These are phyloP conservation scores for Penicillium longicatenatum DNA, from an alignment of 495 filamentous ascomycete genomes.

Conservation along the genomic window DNA sequence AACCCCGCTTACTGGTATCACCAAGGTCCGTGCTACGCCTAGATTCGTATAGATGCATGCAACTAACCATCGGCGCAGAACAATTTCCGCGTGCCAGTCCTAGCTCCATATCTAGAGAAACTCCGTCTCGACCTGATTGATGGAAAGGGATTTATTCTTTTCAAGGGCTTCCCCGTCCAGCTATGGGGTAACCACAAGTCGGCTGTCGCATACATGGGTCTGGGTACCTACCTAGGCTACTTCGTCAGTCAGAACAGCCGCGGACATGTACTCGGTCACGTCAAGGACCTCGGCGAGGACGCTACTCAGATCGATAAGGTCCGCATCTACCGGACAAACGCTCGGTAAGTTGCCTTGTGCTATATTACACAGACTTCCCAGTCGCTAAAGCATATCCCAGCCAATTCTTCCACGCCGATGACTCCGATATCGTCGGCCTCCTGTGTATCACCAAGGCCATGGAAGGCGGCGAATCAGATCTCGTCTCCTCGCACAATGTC, in stretches of 20 bases:
- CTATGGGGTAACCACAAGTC: slow-evolving; percentile 73
- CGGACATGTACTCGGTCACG: slow-evolving; percentile 83
- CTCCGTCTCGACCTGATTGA: slow-evolving; percentile 70
- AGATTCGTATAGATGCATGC: not conserved
- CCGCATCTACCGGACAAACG: slow-evolving; percentile 83
- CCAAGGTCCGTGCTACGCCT: slow-evolving; percentile 43
- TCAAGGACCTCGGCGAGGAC: slow-evolving; percentile 83
- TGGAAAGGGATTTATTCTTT: slow-evolving; percentile 82
- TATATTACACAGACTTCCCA: too few species aligned
- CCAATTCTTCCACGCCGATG: slow-evolving; percentile 79
- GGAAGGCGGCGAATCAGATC: slow-evolving; percentile 83
- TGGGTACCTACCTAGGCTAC: slow-evolving; percentile 79
- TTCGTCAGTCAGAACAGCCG: slow-evolving; percentile 78
- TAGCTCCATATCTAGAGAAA: slow-evolving; percentile 52
- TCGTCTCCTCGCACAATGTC: slow-evolving; percentile 77
- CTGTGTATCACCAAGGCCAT: slow-evolving; percentile 78
- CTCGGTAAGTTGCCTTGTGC: slow-evolving; percentile 58
- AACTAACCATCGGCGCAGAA: slow-evolving; percentile 11
- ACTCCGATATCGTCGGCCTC: slow-evolving; percentile 80
- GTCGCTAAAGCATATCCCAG: slow-evolving; percentile 10
- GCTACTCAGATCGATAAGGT: slow-evolving; percentile 73
- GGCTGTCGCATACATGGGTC: slow-evolving; percentile 81
- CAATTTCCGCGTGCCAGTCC: slow-evolving; percentile 58
- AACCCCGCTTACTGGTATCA: slow-evolving; percentile 69
- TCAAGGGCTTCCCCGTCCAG: slow-evolving; percentile 74